Evolutionary conservation across 2,329 filamentous ascomycete species (phyloP), one percentile per base, ranked within the genome.

Genomic region (Fusarium humuli): DNA sequence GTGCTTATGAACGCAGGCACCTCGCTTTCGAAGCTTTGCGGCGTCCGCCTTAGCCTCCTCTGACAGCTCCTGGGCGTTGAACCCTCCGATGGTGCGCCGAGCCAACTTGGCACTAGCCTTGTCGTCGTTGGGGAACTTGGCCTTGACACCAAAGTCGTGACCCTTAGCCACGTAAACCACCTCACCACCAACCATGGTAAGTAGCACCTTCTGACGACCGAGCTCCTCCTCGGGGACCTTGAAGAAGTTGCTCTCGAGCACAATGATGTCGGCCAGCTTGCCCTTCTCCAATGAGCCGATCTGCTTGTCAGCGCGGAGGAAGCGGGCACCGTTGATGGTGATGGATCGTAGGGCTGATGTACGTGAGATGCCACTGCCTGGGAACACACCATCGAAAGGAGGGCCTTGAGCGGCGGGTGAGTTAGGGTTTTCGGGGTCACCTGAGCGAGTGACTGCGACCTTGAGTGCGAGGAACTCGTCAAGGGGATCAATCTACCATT

Each of bases 391-490:
- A 5, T 73, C 63, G 1, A 55, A 76, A 1, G 68, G 73, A 1
- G 68, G 30, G 6, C 72, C 73, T 12, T 68, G 67, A 4, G 57
- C 70, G 2, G 74, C 73, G 2, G 71, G 72, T 1, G 74, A 76
- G 64, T 74, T 72, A 13, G 71, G 75, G 41, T 75, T 74, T 16
- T 69, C 49, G 1, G 75, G 70, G 22, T 76, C 75, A 8, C 75
- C 75, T 2, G 68, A 66, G 9, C 75, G 74, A 3, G 75, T 76
- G 10, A 76, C 72, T 6, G 62, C 75, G 0, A 73, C 73, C 32
- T 77, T 77, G 7, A 77, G 58, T 14, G 75, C 74, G 4, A 77
- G 73, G 27, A 74, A 77, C 40, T 73, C 71, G 16, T 76, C 74
- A 3, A 76, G 73, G 13, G 75, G 75, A 41, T 76, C 73, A 52